These are phyloP conservation scores for Venturia asperata DNA, from an alignment of 2,329 filamentous ascomycete genomes.

Conservation along the genomic window DNA sequence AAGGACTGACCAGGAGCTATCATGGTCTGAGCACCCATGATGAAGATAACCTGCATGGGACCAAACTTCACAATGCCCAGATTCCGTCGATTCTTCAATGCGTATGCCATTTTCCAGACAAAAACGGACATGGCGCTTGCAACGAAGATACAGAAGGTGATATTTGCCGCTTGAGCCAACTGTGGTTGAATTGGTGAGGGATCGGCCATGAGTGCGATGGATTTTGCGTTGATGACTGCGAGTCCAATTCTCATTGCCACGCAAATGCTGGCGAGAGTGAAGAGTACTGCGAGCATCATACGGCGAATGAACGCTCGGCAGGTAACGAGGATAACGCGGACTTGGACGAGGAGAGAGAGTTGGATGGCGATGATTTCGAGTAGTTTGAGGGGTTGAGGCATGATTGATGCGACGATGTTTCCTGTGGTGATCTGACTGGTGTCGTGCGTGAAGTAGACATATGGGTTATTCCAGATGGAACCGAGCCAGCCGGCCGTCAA, in stretches of 20 bases:
- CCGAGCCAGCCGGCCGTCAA: conserved; percentile 50
- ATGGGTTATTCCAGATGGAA: conserved; percentile 44
- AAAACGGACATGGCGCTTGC: conserved; percentile 58
- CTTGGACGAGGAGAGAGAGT: conserved; percentile 54
- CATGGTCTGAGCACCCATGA: conserved; percentile 62
- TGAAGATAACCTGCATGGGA: conserved; percentile 59
- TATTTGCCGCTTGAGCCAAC: conserved; percentile 42
- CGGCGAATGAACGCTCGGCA: conserved; percentile 37
- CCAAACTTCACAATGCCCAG: conserved; percentile 55
- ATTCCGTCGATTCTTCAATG: conserved; percentile 48
- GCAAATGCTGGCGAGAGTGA: conserved; percentile 43
- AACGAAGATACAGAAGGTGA: conserved; percentile 50
- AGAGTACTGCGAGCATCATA: conserved; percentile 42
- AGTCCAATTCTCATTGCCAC: conserved; percentile 49
- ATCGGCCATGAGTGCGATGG: conserved; percentile 30
- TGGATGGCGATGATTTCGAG: conserved; percentile 51
- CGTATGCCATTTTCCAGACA: conserved; percentile 52
- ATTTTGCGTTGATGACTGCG: conserved; percentile 42
- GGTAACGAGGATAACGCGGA: conserved; percentile 55
- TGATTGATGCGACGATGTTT: conserved; percentile 43
- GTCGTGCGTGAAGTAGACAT: conserved; percentile 52
- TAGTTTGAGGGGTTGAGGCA: conserved; percentile 43
- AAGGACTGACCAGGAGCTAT: conserved; percentile 52
- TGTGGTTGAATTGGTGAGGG: conserved; percentile 23
- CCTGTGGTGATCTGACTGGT: conserved; percentile 40